Percentiles rank a stretch among this genome's conserved stretches.
Conservation (phyloP, 148 eudicot species). For the Camellia granthamiana region DNA sequence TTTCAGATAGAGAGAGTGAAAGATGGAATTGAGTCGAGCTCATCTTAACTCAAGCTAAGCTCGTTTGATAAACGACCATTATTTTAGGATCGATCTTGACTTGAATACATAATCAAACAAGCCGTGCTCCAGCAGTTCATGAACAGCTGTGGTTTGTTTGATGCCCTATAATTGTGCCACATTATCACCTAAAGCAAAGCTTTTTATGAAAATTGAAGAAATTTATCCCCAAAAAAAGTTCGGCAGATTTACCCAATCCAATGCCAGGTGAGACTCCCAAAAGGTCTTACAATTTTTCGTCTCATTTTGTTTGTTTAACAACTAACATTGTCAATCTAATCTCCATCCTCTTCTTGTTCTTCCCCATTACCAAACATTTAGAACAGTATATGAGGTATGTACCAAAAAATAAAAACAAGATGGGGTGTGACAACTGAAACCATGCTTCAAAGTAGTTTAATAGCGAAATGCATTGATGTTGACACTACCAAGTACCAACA, state of each 20-base stretch:
- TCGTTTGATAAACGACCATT: no score
- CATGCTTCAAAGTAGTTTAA: not conserved
- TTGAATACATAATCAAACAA: no score
- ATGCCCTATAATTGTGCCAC: no score
- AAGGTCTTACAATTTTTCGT: not conserved
- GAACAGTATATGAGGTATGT: not conserved
- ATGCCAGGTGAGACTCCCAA: not conserved
- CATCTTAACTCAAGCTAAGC: no score
- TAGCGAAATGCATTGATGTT: not conserved
- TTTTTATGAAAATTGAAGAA: not conserved
- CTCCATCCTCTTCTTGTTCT: not conserved
- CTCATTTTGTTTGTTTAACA: not conserved
- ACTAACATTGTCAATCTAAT: not conserved
- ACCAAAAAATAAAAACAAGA: no score
- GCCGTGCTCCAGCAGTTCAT: no score
- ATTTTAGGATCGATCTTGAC: no score
- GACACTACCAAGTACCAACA: no score
- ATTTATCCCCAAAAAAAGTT: not conserved
- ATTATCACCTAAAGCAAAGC: not conserved
- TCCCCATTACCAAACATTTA: not conserved
- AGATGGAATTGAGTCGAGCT: no score
- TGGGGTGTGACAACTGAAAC: not conserved
- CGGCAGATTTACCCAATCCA: not conserved
- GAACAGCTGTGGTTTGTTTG: no score
- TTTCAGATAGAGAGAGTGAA: no score